These are phyloP conservation scores for Malassezia cuniculi DNA, from an alignment of 1,284 basidiomycete genomes.

Conservation along the genomic window DNA sequence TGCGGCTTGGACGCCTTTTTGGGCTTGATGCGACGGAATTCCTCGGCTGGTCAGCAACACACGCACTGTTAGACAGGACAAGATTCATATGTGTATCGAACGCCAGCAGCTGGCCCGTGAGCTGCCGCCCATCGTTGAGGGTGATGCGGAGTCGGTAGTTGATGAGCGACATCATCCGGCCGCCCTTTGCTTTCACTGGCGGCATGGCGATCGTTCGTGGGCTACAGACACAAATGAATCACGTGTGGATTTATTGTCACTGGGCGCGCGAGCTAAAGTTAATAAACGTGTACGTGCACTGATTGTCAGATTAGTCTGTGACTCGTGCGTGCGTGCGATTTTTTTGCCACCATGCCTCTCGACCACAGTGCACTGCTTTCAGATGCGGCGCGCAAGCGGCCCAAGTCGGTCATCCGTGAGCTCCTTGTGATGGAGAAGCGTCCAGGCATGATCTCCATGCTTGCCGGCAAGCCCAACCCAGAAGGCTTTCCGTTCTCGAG, in stretches of 20 bases:
- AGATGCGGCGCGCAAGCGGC: background rate
- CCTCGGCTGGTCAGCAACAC: conserved; percentile 49
- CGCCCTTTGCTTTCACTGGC: conserved; percentile 38
- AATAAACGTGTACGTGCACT: too few relatives aligned
- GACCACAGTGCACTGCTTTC: conserved; percentile 4
- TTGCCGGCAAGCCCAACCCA: conserved; percentile 63
- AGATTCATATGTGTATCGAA: conserved; percentile 99
- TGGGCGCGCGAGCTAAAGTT: too few relatives aligned
- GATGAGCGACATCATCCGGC: conserved; percentile 89
- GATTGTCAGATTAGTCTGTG: too few relatives aligned
- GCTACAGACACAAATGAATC: too few relatives aligned
- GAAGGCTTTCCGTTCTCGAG: conserved; percentile 75
- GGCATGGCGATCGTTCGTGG: conserved; percentile 16
- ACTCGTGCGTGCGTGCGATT: too few relatives aligned
- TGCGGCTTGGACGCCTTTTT: conserved; percentile 10
- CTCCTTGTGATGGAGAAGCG: conserved; percentile 63
- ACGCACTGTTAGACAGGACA: conserved; percentile 91
- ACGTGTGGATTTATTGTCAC: too few relatives aligned
- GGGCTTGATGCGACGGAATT: conserved; percentile 38
- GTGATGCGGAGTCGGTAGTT: conserved; percentile 96
- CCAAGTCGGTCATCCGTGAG: conserved; percentile 48
- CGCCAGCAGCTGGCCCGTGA: conserved; percentile 96
- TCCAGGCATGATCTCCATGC: conserved; percentile 69
- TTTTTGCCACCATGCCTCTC: conserved; percentile 12
- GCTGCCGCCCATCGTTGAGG: conserved; percentile 87